Base-by-base conservation (phyloP, 257 asterid genomes). In the Nicotiana obtusifolia region DNA sequence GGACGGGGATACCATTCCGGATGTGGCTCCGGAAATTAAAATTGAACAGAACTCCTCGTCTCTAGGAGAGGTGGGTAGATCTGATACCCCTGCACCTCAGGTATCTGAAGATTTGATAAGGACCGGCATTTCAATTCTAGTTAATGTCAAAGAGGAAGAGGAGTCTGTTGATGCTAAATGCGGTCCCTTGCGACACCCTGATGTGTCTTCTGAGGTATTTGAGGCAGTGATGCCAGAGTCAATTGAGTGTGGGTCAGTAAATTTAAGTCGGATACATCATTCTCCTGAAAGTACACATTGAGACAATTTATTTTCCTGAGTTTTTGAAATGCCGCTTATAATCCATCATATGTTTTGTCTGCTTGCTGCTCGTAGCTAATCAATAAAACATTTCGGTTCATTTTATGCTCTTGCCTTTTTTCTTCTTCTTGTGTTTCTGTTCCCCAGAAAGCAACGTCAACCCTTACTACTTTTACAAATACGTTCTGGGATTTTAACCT, bases 211-310 rank as follows among this genome's bases (percentile, higher is more conserved):
- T 78, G 92, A 92, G 89, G 90, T 88, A 64, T 87, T 89, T 87
- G 97, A 91, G 97, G 91, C 90, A 87, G 88, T 86, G 85, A 84
- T 92, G 92, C 90, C 88, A 68, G 93, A 87, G 89, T 91, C 90
- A 81, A 56, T 87, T 83, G 88, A 90, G 91, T 86, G 95, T 86
- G 94, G 83, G 90, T 87, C 93, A 76, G 92, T 92, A 87, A 90
- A 90, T 90, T 87, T 92, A 86, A 92, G 97, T 91, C 95, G 98
- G 99, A 95, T 95, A 95, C 99, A 95, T 90, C 96, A 92, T 95
- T 95, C 97, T 90, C 97, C 98, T 87, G 97, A 93, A 93, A 95
- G 91, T 93, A 95, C 97, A 93, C 98, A 90, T 94, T 95, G 93
- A 95, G 91, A 95, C 98, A 81, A 88, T 93, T 92, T 90, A 86